These are phyloP conservation scores for Tulasnella sp. DNA, from an alignment of 768 basidiomycete species.

Conservation along the genomic window DNA sequence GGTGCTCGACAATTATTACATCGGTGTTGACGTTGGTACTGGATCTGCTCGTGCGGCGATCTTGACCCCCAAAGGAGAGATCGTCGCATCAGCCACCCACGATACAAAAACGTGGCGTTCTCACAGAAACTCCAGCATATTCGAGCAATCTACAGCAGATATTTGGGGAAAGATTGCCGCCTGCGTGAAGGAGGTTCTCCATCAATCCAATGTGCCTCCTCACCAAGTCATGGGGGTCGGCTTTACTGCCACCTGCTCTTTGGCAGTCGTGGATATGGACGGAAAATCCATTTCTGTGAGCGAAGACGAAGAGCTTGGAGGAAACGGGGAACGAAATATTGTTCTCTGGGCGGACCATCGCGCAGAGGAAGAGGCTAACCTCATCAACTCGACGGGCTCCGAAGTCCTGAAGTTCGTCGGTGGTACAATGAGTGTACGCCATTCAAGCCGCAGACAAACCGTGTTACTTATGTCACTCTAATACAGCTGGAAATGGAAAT, in stretches of 20 bases:
- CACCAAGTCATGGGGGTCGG: slow-evolving; percentile 80
- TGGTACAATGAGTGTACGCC: slow-evolving; percentile 86
- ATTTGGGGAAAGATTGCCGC: slow-evolving; percentile 77
- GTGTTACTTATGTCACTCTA: slow-evolving; percentile 30
- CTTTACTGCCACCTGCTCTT: slow-evolving; percentile 95
- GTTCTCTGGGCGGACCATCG: slow-evolving; percentile 98
- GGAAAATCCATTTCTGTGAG: slow-evolving; percentile 79
- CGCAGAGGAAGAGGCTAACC: slow-evolving; percentile 86
- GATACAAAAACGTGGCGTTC: slow-evolving; percentile 87
- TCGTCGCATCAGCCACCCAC: slow-evolving; percentile 78
- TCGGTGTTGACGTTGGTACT: slow-evolving; percentile 69
- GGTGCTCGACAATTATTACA: slow-evolving; percentile 42
- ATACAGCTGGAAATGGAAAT: slow-evolving; percentile 94
- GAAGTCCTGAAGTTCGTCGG: slow-evolving; percentile 93
- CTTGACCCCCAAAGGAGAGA: slow-evolving; percentile 65
- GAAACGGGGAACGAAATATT: slow-evolving; percentile 76
- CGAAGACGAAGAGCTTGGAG: slow-evolving; percentile 64
- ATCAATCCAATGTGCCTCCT: slow-evolving; percentile 52
- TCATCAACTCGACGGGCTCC: slow-evolving; percentile 84
- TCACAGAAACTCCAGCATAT: slow-evolving; percentile 83
- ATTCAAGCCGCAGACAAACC: slow-evolving; percentile 32
- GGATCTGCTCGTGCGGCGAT: slow-evolving; percentile 90
- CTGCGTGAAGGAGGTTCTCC: slow-evolving; percentile 66
- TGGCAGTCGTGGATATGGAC: slow-evolving; percentile 77
- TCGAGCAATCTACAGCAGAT: slow-evolving; percentile 91